A percentile compares a stretch with the other conserved stretches of the same genome.
Evolutionary conservation across 2,329 filamentous ascomycete genomes (phyloP).

Genomic region (Elsinoe australis): DNA sequence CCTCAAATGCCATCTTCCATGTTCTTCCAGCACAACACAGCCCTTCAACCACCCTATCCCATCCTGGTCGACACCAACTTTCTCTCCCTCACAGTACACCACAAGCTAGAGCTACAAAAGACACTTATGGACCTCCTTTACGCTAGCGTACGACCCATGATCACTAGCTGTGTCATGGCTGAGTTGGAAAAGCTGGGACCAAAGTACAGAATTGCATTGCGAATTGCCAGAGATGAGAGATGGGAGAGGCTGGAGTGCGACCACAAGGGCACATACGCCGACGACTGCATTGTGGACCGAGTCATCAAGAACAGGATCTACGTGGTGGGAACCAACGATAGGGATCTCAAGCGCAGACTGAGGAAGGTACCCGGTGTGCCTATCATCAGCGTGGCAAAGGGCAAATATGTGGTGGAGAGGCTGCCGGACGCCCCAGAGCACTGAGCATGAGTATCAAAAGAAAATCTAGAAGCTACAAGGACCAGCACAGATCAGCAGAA

Average conservation of each 20-base stretch:
- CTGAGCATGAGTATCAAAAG: slow-evolving; percentile 23
- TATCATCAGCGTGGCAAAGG: slow-evolving; percentile 72
- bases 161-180: slow-evolving; percentile 74
- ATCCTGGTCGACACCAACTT: slow-evolving; percentile 86
- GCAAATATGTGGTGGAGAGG: slow-evolving; percentile 91
- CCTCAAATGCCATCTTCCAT: slow-evolving; percentile 45
- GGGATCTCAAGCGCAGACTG: slow-evolving; percentile 72
- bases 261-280: slow-evolving; percentile 81
- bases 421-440: slow-evolving; percentile 74
- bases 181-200: slow-evolving; percentile 84
- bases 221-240: slow-evolving; percentile 80
- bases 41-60: slow-evolving; percentile 73
- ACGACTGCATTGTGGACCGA: slow-evolving; percentile 60
- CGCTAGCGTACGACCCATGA: slow-evolving; percentile 81
- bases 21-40: slow-evolving; percentile 85
- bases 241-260: slow-evolving; percentile 82
- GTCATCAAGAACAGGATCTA: slow-evolving; percentile 43
- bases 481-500: neutral
- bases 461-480: neutral
- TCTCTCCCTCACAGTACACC: slow-evolving; percentile 79
- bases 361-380: slow-evolving; percentile 74
- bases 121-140: slow-evolving; percentile 91
- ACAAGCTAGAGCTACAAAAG: slow-evolving; percentile 79
- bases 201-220: slow-evolving; percentile 78
- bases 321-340: slow-evolving; percentile 53